Evolutionary conservation across 208 protist species (phyloP).

Genomic region (Leptomonas seymouri): DNA sequence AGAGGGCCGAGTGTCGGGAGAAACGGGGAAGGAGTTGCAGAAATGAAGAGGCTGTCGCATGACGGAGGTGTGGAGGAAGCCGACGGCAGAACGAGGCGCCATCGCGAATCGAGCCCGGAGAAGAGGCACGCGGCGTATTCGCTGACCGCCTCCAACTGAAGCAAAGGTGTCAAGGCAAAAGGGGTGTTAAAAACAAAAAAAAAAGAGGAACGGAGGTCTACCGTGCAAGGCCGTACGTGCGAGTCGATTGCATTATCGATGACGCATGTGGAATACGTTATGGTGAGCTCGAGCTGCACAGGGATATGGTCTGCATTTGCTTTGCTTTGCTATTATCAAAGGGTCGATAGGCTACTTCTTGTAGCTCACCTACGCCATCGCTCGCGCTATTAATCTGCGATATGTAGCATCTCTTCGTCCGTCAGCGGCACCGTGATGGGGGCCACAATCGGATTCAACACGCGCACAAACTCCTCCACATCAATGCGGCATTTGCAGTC

Average conservation of each 20-base stretch:
- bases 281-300: too few species aligned
- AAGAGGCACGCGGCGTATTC: too few species aligned
- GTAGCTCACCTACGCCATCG: too few species aligned
- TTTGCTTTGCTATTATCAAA: neutral
- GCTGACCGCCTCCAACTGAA: too few species aligned
- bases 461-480: constrained; percentile 60
- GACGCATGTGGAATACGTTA: neutral
- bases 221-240: neutral
- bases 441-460: constrained; percentile 67
- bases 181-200: neutral
- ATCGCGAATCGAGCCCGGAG: too few species aligned
- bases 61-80: too few species aligned
- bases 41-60: neutral
- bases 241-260: neutral
- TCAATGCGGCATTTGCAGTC: constrained; percentile 83
- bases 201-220: neutral
- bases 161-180: too few species aligned
- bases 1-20: neutral
- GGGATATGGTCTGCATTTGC: neutral
- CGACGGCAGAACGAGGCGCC: too few species aligned
- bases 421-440: constrained; percentile 65
- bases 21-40: neutral
- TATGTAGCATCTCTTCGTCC: constrained; percentile 61
- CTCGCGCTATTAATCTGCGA: constrained; percentile 37
- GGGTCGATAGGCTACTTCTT: neutral